Conservation (phyloP, 495 filamentous ascomycete genomes). For the Physcia stellaris region DNA sequence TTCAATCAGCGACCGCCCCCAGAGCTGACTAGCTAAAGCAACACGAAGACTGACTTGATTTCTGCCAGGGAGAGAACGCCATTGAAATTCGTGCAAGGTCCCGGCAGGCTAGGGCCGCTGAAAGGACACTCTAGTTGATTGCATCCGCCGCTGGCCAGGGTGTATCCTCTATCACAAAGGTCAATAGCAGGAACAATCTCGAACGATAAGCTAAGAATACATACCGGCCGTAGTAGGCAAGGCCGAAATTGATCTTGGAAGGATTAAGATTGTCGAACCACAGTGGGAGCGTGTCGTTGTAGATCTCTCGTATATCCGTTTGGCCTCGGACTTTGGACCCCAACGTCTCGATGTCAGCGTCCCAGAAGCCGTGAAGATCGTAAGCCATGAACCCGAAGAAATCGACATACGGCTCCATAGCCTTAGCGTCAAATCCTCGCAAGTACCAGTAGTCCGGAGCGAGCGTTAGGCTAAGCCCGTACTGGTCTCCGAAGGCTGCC, state of each 20-base stretch:
- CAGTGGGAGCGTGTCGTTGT: conserved; percentile 21
- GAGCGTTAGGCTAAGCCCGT: conserved; percentile 27
- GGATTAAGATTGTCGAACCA: conserved; percentile 25
- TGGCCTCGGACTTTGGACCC: conserved; percentile 17
- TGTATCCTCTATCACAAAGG: too few species aligned
- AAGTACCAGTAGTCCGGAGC: conserved; percentile 29
- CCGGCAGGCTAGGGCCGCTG: conserved; percentile 11
- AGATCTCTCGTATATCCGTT: conserved; percentile 30
- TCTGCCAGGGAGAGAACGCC: conserved; percentile 26
- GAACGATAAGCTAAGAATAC: too few species aligned
- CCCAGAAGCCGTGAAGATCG: conserved; percentile 30
- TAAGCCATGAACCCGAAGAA: conserved; percentile 40
- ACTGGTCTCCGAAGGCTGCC: conserved; percentile 19
- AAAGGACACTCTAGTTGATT: conserved; percentile 20
- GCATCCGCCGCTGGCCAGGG: conserved; percentile 23
- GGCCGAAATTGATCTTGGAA: conserved; percentile 25
- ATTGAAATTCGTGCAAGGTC: conserved; percentile 24
- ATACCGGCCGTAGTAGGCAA: conserved; percentile 33
- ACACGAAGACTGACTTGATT: too few species aligned
- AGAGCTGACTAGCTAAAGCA: too few species aligned
- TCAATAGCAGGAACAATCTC: too few species aligned
- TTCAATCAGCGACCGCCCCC: too few species aligned
- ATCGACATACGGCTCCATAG: conserved; percentile 29
- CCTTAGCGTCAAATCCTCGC: conserved; percentile 26
- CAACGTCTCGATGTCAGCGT: conserved; percentile 13